Conservation (phyloP, 1,284 basidiomycete species). For the Cutaneotrichosporon arboriforme region DNA sequence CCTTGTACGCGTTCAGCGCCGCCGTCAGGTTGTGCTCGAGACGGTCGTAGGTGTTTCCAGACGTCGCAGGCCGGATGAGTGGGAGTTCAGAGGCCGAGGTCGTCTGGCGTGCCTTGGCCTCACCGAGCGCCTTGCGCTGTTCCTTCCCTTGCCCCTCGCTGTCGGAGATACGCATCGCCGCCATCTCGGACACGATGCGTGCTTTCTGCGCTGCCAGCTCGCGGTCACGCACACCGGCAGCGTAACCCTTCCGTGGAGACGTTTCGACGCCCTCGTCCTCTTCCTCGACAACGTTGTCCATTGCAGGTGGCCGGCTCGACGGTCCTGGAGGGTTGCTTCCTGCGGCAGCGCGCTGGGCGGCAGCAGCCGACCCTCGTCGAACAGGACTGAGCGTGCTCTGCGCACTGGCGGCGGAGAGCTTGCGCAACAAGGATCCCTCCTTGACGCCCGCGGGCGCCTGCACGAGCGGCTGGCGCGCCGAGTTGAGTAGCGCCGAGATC, state of each 20-base stretch:
- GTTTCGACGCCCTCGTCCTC: slow-evolving; percentile 46
- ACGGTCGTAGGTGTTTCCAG: slow-evolving; percentile 16
- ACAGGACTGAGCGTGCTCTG: slow-evolving; percentile 42
- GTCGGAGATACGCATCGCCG: slow-evolving; percentile 32
- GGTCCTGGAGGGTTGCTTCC: slow-evolving; percentile 7
- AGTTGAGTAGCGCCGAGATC: slow-evolving; percentile 79
- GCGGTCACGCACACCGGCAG: slow-evolving; percentile 30
- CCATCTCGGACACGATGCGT: slow-evolving; percentile 84
- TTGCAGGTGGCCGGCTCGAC: slow-evolving; percentile 54
- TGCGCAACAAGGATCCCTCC: slow-evolving; percentile 58
- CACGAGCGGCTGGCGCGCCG: slow-evolving; percentile 79
- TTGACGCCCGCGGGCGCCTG: slow-evolving; percentile 54
- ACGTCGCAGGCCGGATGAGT: neutral
- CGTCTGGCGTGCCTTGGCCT: neutral
- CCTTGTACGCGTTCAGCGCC: slow-evolving; percentile 25
- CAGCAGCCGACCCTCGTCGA: slow-evolving; percentile 30
- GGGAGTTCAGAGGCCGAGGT: neutral
- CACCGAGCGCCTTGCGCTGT: slow-evolving; percentile 6
- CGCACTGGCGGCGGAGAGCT: slow-evolving; percentile 49
- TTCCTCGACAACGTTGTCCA: slow-evolving; percentile 47
- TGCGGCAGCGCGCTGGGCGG: neutral
- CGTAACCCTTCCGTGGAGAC: slow-evolving; percentile 19
- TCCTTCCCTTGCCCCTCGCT: slow-evolving; percentile 6
- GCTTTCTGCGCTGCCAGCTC: slow-evolving; percentile 75
- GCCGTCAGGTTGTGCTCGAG: slow-evolving; percentile 58